These are phyloP conservation scores for Primulina eburnea DNA, from an alignment of 257 asterid species.

Conservation along the genomic window DNA sequence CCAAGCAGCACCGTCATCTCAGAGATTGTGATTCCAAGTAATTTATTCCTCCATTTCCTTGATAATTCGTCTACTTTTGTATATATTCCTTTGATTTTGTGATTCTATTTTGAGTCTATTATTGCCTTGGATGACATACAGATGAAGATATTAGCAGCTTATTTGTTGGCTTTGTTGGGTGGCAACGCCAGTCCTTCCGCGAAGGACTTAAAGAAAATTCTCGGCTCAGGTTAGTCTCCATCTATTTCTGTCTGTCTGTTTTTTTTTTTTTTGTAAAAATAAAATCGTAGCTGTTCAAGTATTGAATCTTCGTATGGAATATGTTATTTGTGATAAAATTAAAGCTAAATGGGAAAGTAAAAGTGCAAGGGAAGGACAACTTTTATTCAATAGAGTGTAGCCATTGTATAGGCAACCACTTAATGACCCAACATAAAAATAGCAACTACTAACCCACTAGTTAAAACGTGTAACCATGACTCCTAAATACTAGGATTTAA, in stretches of 20 bases:
- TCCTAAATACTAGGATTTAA: too few relatives aligned
- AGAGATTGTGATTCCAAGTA: constrained; percentile 24
- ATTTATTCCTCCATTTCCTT: background rate
- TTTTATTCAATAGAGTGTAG: too few relatives aligned
- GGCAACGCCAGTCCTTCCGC: constrained; percentile 49
- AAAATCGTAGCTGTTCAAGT: too few relatives aligned
- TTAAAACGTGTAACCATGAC: too few relatives aligned
- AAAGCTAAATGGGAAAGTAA: too few relatives aligned
- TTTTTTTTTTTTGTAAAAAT: too few relatives aligned
- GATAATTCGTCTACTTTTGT: background rate
- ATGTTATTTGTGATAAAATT: too few relatives aligned
- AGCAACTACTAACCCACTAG: too few relatives aligned
- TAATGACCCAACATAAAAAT: too few relatives aligned
- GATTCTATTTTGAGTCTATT: background rate
- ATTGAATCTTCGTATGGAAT: background rate
- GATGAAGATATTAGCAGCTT: constrained; percentile 53
- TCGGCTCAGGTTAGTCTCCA: constrained; percentile 34
- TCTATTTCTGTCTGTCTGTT: background rate
- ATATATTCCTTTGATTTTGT: background rate
- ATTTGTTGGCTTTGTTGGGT: constrained; percentile 56
- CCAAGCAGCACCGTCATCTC: constrained; percentile 30
- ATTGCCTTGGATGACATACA: constrained; percentile 11
- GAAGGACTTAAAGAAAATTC: constrained; percentile 36
- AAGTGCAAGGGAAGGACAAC: too few relatives aligned
- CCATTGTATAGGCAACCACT: too few relatives aligned